Evolutionary conservation across 305 asterid genomes (phyloP).

Genomic region (Rubia tinctorum): DNA sequence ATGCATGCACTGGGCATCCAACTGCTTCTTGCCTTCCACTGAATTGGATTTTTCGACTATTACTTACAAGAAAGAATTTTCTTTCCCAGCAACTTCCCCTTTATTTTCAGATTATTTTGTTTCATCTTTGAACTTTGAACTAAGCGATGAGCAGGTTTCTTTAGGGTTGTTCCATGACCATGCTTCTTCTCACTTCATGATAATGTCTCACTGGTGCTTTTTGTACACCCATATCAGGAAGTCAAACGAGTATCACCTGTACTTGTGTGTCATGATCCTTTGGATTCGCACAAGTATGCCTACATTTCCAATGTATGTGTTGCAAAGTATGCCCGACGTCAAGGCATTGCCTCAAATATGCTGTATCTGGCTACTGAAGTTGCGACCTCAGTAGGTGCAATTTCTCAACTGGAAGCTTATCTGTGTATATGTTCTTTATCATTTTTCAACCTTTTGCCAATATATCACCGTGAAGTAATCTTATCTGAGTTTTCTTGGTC

Average conservation of each 20-base stretch:
- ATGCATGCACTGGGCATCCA: background rate
- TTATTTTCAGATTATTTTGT: background rate
- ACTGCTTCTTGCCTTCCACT: background rate
- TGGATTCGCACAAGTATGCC: constrained; percentile 66
- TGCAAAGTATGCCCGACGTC: constrained; percentile 89
- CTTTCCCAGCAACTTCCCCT: background rate
- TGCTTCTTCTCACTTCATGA: background rate
- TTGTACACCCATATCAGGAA: constrained; percentile 37
- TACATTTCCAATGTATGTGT: constrained; percentile 87
- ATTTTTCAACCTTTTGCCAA: background rate
- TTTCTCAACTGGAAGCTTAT: constrained; percentile 18
- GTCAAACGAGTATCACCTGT: constrained; percentile 52
- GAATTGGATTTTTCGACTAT: background rate
- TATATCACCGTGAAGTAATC: background rate
- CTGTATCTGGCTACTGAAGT: constrained; percentile 69
- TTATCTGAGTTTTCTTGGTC: constrained; percentile 8
- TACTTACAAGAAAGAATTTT: background rate
- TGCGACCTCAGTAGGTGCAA: constrained; percentile 56
- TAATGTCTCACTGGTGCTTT: background rate
- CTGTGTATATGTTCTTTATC: background rate
- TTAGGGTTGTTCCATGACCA: background rate
- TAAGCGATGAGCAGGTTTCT: background rate
- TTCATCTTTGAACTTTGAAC: background rate
- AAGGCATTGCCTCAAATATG: constrained; percentile 86
- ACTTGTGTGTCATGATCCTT: constrained; percentile 56